Base-by-base conservation (phyloP, 345 rosid species). In the Rhizophora apiculata region DNA sequence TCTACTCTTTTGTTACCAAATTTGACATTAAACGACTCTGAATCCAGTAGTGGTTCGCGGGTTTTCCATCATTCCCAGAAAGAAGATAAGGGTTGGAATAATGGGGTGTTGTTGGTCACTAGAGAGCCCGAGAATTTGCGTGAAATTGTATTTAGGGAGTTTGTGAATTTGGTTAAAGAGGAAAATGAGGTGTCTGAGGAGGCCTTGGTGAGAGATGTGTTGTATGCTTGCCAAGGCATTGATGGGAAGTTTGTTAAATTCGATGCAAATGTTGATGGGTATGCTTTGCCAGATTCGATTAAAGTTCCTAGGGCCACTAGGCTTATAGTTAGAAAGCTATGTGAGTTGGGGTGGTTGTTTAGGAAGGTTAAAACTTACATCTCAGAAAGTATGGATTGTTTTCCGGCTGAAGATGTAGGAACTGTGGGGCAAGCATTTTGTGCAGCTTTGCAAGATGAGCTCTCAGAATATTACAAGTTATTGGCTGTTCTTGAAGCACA, bases 321-420 rank as follows among this genome's bases (percentile, higher is more conserved):
- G 75, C 70, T 80, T 67, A 82, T 92, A 82, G 85, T 92, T 16
- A 82, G 92, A 85, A 90, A 82, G 87, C 83, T 95, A 27, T 92
- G 96, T 31, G 99, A 95, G 83, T 78, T 95, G 75, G 98, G 99
- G 7, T 95, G 99, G 99, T 72, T 95, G 80, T 92, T 92, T 74
- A 86, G 89, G 76, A 95, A 95, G 76, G 99, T 95, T 51, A 90
- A 77, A 72, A 86, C 73, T 39, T 89, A 90, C 65, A 87, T 92
- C 32, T 85, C 87, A 0, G 96, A 87, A 72, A 84, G 92, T 65
- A 85, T 92, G 97, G 96, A 84, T 77, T 76, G 79, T 55, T 92
- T 89, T 76, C 88, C 94, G 0, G 86, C 85, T 63, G 92, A 92
- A 66, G 94, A 88, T 64, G 90, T 90, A 8, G 99, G 98, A 64